Base-by-base conservation (phyloP, 305 asterid species). In the Fraxinus floribunda region DNA sequence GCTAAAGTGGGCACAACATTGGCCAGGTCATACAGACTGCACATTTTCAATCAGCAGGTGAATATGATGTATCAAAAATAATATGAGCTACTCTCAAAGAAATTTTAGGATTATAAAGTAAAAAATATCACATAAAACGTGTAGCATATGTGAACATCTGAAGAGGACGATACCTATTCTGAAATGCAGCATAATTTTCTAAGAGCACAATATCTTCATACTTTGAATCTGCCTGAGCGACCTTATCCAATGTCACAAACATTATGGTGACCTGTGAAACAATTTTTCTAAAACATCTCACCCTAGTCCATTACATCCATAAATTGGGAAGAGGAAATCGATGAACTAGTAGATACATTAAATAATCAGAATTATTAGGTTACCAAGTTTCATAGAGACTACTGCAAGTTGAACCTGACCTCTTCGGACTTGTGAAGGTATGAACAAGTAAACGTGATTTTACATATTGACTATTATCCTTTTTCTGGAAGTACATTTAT, bases 151-250 rank as follows among this genome's bases (percentile, higher is more conserved):
- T 60, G 60, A 26, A 71, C 75, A 77, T 75, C 74, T 74, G 78
- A 72, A 77, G 73, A 75, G 24, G 75, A 78, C 2, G 30, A 30
- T 90, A 95, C 99, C 99, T 95, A 90, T 97, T 97, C 87, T 97
- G 99, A 83, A 97, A 97, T 80, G 98, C 97, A 4, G 99, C 99
- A 90, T 95, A 97, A 90, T 97, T 97, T 89, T 97, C 99, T 87
- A 95, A 86, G 39, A 97, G 98, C 84, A 95, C 80, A 88, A 97
- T 90, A 86, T 95, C 99, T 73, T 97, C 91, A 87, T 92, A 89
- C 85, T 91, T 97, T 34, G 91, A 90, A 79, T 95, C 99, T 78
- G 94, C 90, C 87, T 93, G 97, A 83, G 97, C 94, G 87, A 95
- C 94, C 88, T 93, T 97, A 85, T 95, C 99, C 93, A 97, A 82